phyloP scores from a whole-genome alignment of 768 basidiomycete genomes.

The Suillus americanus region DNA sequence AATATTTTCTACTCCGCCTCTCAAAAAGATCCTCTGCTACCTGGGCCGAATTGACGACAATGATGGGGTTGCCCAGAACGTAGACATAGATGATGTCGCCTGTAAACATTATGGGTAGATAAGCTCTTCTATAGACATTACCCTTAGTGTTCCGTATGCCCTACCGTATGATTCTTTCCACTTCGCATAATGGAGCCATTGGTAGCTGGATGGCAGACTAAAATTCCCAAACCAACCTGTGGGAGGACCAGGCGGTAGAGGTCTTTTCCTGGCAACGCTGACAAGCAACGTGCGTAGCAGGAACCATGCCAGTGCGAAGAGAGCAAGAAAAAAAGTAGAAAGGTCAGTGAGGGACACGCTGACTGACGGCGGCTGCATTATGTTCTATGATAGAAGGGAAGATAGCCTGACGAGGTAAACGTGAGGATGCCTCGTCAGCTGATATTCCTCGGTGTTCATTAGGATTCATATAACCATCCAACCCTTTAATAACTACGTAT shows the following conservation, averaged over 20 bases:
- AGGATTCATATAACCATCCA: neutral
- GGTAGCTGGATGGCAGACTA: slow-evolving; percentile 35
- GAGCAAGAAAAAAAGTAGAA: neutral
- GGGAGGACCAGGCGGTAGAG: slow-evolving; percentile 43
- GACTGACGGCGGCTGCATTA: slow-evolving; percentile 4
- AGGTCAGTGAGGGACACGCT: neutral
- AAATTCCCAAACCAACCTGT: slow-evolving; percentile 36
- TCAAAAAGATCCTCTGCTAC: slow-evolving; percentile 46
- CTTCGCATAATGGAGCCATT: slow-evolving; percentile 45
- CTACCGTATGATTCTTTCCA: slow-evolving; percentile 46
- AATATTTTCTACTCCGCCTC: slow-evolving; percentile 44
- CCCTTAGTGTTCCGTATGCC: neutral
- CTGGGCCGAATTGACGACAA: slow-evolving; percentile 44
- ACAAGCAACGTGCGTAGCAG: slow-evolving; percentile 13
- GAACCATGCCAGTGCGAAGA: slow-evolving; percentile 14
- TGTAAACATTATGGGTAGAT: slow-evolving; percentile 14
- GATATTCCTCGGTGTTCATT: neutral
- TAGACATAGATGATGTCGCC: slow-evolving; percentile 49
- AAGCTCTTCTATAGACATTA: neutral
- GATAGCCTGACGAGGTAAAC: neutral
- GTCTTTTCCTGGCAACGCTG: slow-evolving; percentile 2
- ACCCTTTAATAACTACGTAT: slow-evolving; percentile 5
- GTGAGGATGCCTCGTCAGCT: neutral
- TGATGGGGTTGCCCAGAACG: slow-evolving; percentile 45
- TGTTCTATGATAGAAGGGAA: neutral